Percentiles rank a stretch among this genome's conserved stretches.
Evolutionary conservation across 768 basidiomycete genomes (phyloP).

Genomic region (Pleurotus salmoneostramineus): DNA sequence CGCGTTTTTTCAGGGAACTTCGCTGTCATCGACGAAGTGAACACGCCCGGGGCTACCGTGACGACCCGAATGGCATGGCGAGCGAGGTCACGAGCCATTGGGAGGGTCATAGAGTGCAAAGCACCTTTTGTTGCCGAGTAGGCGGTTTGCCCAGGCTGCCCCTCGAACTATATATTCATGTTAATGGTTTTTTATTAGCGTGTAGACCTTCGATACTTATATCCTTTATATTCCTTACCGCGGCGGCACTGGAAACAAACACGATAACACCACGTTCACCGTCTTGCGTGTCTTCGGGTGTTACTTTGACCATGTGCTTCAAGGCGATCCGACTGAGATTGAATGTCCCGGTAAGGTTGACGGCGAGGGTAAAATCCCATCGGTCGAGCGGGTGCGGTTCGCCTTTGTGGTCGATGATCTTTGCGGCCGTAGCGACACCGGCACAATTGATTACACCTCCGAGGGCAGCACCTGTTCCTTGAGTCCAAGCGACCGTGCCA

Average conservation of each 20-base stretch:
- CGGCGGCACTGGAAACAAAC: slow-evolving; percentile 52
- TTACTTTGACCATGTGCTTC: slow-evolving; percentile 42
- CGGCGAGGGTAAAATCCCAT: slow-evolving; percentile 48
- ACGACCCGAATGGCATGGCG: slow-evolving; percentile 51
- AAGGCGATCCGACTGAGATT: slow-evolving; percentile 53
- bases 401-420: slow-evolving; percentile 41
- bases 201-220: background rate
- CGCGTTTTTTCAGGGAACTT: slow-evolving; percentile 31
- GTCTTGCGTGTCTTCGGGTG: slow-evolving; percentile 40
- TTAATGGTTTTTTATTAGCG: background rate
- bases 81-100: slow-evolving; percentile 56
- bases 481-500: slow-evolving; percentile 33
- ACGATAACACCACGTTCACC: slow-evolving; percentile 59
- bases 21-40: slow-evolving; percentile 41
- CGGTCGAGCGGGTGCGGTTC: slow-evolving; percentile 44
- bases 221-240: slow-evolving; percentile 28
- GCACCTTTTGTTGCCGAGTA: slow-evolving; percentile 58
- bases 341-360: slow-evolving; percentile 59
- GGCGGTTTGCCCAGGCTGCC: slow-evolving; percentile 53
- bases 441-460: slow-evolving; percentile 61
- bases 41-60: slow-evolving; percentile 52
- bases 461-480: slow-evolving; percentile 37
- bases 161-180: slow-evolving; percentile 38
- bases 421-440: slow-evolving; percentile 40
- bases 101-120: slow-evolving; percentile 52